Base-by-base conservation (phyloP, 768 basidiomycete genomes). In the Antrodiella citrinella region DNA sequence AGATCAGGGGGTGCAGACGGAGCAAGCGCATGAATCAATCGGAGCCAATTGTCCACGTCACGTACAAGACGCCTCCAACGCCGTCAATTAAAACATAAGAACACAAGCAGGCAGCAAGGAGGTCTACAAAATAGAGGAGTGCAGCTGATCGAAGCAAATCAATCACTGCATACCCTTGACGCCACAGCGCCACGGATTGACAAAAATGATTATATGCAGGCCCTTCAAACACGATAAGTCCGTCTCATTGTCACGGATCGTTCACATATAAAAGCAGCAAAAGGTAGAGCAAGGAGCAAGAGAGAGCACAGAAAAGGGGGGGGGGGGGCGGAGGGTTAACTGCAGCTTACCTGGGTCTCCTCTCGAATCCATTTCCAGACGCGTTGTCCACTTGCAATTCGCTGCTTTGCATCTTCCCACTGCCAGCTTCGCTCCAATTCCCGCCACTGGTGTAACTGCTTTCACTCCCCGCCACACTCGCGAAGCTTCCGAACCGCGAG, bases 381-480 rank as follows among this genome's bases (percentile, higher is more conserved):
- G 41, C 41, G 41, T 19, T 18, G 9, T 49, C 53, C 10, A 49
- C 21, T 7, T 43, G 41, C 21, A 53, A 9, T 20, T 44, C 10
- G 44, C 54, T 23, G 23, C 49, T 22, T 7, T 43, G 41, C 41
- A 26, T 26, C 49, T 42, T 45, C 41, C 53, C 57, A 35, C 49
- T 48, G n/a, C 53, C 58, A n/a, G 46, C 49, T n/a, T 61, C 63
- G 38, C 56, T 58, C 41, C 41, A 48, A 40, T 53, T 58, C n/a
- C 54, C 30, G 30, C 30, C 57, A 50, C 63, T 64, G 49, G 63
- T 62, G 54, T 51, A 58, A 53, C 64, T 63, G 18, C 47, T 57
- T 51, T 62, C 61, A 55, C 61, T 65, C 3, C 59, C 58, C 40
- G 53, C 59, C 26, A 58, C 51, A 49, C 59, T 61, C 53, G 63